Base-by-base conservation (phyloP, 78 protist species). In the Dictyostelium brefeldianum region DNA sequence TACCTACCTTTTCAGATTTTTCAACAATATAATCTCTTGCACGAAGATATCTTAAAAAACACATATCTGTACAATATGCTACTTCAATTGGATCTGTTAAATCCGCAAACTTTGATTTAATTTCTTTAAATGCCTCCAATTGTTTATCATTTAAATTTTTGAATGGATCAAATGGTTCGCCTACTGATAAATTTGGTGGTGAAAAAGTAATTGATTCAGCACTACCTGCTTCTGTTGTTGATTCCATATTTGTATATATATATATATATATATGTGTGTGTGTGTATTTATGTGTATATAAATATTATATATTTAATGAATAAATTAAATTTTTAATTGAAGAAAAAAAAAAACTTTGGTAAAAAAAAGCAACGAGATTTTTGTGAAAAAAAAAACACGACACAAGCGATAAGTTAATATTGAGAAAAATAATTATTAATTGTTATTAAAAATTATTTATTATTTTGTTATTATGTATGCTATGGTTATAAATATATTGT, bases 11-110 rank as follows among this genome's bases (percentile, higher is more conserved):
- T 50, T 85, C 92, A 6, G 92, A 85, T 50, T 85, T 85, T 20
- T 75, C 10, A 29, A 85, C 92, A n/a, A 22, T 85, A 64, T 77
- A 85, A 48, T 85, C 77, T 57, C 92, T 54, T 20, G 92, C 92
- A 27, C 92, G 46, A 5, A 85, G 56, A 77, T 85, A 85, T 85
- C 92, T 85, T 15, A 85, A 27, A 27, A 85, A 8, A 47, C 92
- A 85, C 92, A 85, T 85, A 64, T 85, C 92, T 27, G 47, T 77
- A 8, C 43, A 22, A 31, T 43, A 85, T 48, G 56, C 92, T 17
- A 85, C 70, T 62, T 56, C 82, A 9, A 47, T 75, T 62, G 82
- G 92, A 50, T 85, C 92, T 11, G 82, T 85, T 20, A 77, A 29
- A 62, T 85, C 83, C 8, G 64, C 27, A 20, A 85, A 31, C 59